Evolutionary conservation across 2,329 filamentous ascomycete genomes (phyloP).

Genomic region (Sporothrix mexicana): DNA sequence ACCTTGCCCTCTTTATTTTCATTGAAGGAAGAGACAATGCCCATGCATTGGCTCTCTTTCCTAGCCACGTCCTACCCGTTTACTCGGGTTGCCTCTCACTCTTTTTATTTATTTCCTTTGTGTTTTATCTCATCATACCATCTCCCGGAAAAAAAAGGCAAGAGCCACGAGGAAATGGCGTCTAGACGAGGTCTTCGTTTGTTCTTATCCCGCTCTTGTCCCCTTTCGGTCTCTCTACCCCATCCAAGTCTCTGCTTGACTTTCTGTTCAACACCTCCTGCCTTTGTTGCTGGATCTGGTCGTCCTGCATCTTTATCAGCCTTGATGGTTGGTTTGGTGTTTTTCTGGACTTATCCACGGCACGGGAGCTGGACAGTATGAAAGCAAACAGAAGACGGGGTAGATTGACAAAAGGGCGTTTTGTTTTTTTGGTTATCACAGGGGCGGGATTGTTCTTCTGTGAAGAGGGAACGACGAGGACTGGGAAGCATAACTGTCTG

Average conservation of each 20-base stretch:
- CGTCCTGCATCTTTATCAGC: conserved; percentile 19
- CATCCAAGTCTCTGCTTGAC: background rate
- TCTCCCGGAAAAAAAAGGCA: conserved; percentile 19
- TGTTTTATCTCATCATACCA: conserved; percentile 19
- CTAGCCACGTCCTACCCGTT: conserved; percentile 18
- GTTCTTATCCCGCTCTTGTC: conserved; percentile 19
- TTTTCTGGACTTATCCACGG: conserved; percentile 28
- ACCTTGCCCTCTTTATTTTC: background rate
- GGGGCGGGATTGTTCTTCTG: conserved; percentile 19
- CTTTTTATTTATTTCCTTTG: conserved; percentile 26
- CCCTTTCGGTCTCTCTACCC: background rate
- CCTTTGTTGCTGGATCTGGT: conserved; percentile 25
- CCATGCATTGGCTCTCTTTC: background rate
- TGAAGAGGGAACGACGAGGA: conserved; percentile 11
- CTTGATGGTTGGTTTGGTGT: conserved; percentile 24
- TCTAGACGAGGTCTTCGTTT: conserved; percentile 12
- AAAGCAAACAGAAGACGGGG: background rate
- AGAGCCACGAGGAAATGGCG: conserved; percentile 28
- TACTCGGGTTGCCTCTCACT: background rate
- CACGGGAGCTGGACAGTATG: background rate
- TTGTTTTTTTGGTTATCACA: background rate
- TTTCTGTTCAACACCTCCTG: background rate
- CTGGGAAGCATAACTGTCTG: conserved; percentile 20
- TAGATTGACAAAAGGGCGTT: background rate
- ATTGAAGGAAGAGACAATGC: background rate